These are phyloP conservation scores for Hortiboletus flavorubellus DNA, from an alignment of 768 basidiomycete species.

Conservation along the genomic window DNA sequence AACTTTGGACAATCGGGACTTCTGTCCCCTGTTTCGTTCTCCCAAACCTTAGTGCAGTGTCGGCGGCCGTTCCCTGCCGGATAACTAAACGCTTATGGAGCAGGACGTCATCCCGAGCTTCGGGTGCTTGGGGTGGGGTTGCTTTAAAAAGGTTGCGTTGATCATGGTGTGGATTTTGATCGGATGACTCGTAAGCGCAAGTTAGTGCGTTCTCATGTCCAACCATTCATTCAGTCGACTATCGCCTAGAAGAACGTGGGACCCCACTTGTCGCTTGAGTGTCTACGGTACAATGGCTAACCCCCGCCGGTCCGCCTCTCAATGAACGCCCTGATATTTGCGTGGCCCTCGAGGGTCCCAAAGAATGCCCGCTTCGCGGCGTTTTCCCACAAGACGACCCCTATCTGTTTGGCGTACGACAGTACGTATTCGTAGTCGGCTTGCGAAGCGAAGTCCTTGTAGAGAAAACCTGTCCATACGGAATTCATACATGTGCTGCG, in stretches of 20 bases:
- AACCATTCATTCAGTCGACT: constrained; percentile 3
- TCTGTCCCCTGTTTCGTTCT: neutral
- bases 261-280: neutral
- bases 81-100: constrained; percentile 3
- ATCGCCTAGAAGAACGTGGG: constrained; percentile 3
- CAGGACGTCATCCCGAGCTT: constrained; percentile 14
- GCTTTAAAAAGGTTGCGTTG: constrained; percentile 2
- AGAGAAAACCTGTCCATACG: constrained; percentile 68
- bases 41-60: neutral
- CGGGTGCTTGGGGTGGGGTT: neutral
- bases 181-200: neutral
- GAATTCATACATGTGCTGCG: constrained; percentile 1
- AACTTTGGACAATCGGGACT: neutral
- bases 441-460: constrained; percentile 82
- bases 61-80: constrained; percentile 6
- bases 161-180: constrained; percentile 12
- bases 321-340: constrained; percentile 76
- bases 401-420: constrained; percentile 79
- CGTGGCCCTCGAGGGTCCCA: constrained; percentile 72
- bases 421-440: constrained; percentile 86
- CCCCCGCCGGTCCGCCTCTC: constrained; percentile 57
- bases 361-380: constrained; percentile 74
- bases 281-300: constrained; percentile 8
- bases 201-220: neutral
- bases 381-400: constrained; percentile 84